These are phyloP conservation scores for Alloteropsis semialata DNA, from an alignment of 176 grass and related monocot species.

Conservation along the genomic window DNA sequence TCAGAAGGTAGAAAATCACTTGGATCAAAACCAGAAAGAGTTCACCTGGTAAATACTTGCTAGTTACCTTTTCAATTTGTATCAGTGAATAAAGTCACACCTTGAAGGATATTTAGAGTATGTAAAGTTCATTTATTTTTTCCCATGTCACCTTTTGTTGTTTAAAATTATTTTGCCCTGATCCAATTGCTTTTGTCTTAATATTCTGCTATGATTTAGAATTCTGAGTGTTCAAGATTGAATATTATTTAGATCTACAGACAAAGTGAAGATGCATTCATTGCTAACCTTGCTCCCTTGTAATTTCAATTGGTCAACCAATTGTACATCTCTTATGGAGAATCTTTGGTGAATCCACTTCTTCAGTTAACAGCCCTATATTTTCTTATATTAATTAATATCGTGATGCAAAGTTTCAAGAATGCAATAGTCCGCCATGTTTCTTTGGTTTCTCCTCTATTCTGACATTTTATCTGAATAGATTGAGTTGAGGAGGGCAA, in stretches of 20 bases:
- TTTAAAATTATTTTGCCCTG: not conserved
- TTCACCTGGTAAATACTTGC: slow-evolving; percentile 74
- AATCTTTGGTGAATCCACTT: not conserved
- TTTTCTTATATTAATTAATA: not conserved
- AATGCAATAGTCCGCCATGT: not conserved
- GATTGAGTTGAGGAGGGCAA: slow-evolving; percentile 95
- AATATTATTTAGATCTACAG: not conserved
- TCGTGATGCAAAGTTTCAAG: slow-evolving; percentile 10
- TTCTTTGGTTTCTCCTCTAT: not conserved
- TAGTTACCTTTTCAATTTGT: slow-evolving; percentile 2
- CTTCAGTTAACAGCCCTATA: not conserved
- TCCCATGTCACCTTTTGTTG: not conserved
- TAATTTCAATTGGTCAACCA: slow-evolving; percentile 2
- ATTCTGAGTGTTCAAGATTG: slow-evolving; percentile 5
- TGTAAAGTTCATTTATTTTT: not conserved
- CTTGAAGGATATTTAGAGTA: not conserved
- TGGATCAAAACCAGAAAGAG: slow-evolving; percentile 93
- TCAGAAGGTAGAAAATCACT: slow-evolving; percentile 87
- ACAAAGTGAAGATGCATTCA: not conserved
- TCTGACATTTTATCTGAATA: slow-evolving; percentile 42
- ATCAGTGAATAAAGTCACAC: not conserved
- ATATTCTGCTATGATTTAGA: not conserved
- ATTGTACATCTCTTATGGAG: not conserved
- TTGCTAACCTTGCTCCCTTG: not conserved
- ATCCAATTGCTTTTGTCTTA: not conserved